A percentile compares a stretch with the other conserved stretches of the same genome.
phyloP scores from a whole-genome alignment of 768 basidiomycete species.

The Suillus spraguei region DNA sequence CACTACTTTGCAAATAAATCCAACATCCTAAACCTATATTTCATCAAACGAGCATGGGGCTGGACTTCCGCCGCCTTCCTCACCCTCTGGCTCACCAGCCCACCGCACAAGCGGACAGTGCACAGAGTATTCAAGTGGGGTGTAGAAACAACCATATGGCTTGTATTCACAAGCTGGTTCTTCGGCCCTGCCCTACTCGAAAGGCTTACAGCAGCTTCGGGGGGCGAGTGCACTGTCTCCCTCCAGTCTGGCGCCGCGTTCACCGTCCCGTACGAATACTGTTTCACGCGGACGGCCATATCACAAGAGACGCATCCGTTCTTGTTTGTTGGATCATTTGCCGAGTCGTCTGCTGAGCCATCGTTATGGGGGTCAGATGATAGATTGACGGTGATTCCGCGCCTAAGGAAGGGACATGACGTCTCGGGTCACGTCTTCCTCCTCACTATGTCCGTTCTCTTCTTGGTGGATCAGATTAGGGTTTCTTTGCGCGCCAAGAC shows the following conservation, averaged over 20 bases:
- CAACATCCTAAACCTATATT: constrained; percentile 80
- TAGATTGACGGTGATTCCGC: constrained; percentile 54
- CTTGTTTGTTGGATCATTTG: constrained; percentile 52
- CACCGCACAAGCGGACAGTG: constrained; percentile 42
- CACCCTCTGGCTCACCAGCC: constrained; percentile 58
- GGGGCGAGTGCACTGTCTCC: constrained; percentile 74
- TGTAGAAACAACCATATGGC: constrained; percentile 67
- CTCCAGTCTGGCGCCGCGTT: constrained; percentile 59
- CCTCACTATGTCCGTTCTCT: constrained; percentile 75
- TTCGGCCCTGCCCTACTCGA: constrained; percentile 81
- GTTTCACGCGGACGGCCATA: constrained; percentile 51
- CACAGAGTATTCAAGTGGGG: constrained; percentile 55
- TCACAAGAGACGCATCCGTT: constrained; percentile 63
- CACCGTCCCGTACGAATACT: constrained; percentile 58
- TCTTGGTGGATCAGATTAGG: constrained; percentile 76
- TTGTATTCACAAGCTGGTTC: constrained; percentile 82
- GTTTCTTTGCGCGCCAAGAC: constrained; percentile 46
- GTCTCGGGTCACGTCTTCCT: constrained; percentile 94
- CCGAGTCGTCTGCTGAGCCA: constrained; percentile 13
- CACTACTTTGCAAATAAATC: constrained; percentile 81
- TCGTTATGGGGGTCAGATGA: constrained; percentile 29
- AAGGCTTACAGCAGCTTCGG: constrained; percentile 63
- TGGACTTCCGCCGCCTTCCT: constrained; percentile 81
- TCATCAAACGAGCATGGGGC: constrained; percentile 90
- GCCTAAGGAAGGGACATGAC: constrained; percentile 83